Base-by-base conservation (phyloP, 371 early-diverging fungal species). In the Mortierella sp. region DNA sequence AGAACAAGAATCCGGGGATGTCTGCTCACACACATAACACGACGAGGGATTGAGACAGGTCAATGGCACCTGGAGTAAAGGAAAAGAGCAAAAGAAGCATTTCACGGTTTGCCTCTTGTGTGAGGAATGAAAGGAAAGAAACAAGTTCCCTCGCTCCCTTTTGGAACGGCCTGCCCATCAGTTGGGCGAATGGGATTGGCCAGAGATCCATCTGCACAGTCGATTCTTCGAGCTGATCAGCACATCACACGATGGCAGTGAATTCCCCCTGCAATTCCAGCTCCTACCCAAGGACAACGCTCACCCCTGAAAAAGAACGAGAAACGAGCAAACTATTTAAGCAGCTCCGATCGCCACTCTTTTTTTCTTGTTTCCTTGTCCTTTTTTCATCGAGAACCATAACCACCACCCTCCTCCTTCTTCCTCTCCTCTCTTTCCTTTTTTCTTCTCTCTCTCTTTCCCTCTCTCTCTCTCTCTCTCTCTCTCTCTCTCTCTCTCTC, bases 311-410 rank as follows among this genome's bases (percentile, higher is more conserved):
- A 61, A 34, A 19, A 0, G 1, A 61, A 19, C n/a, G n/a, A n/a
- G n/a, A n/a, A n/a, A n/a, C n/a, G n/a, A 14, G 26, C n/a, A 59
- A 14, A 61, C 11, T 67, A 67, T 40, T 37, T 21, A 67, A 67
- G 8, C 24, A 24, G 24, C 8, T 37, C 43, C 67, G 24, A 67
- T 37, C 43, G 34, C 67, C 64, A 16, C 64, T n/a, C n/a, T 37
- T 34, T 64, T 64, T 67, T 37, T 24, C 24, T 37, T 67, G 21
- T 21, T 67, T 67, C 43, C 37, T 67, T 67, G 67, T 67, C 43
- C 67, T 40, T 37, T 67, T 21, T 40, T 40, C 67, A 40, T 24
- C 21, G 21, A 67, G 19, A 37, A 11, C 67, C 67, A 37, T 61
- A 37, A 21, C 13, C 21, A 8, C 40, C 40, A 9, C 3, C 37